A percentile compares a stretch with the other conserved stretches of the same genome.
phyloP scores from a whole-genome alignment of 345 rosid species.

The Geranium brycei region DNA sequence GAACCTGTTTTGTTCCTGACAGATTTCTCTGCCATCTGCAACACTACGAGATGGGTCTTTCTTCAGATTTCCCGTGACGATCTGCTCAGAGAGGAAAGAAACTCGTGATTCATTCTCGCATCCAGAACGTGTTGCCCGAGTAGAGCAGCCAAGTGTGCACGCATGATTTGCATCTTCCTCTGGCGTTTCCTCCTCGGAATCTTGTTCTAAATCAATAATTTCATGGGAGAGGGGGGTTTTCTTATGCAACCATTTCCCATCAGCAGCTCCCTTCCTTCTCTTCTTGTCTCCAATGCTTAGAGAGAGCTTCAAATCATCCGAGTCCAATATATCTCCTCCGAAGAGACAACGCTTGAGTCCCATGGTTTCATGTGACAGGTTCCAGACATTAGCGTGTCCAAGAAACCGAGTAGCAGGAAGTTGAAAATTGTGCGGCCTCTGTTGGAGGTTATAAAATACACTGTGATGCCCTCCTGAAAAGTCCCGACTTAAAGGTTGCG shows the following conservation, averaged over 20 bases:
- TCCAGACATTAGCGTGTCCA: slow-evolving; percentile 8
- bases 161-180: slow-evolving; percentile 2
- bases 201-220: slow-evolving; percentile 26
- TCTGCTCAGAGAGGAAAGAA: slow-evolving; percentile 11
- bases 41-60: slow-evolving; percentile 10
- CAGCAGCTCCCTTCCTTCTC: slow-evolving; percentile 9
- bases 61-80: slow-evolving; percentile 11
- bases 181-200: slow-evolving; percentile 9
- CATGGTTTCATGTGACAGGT: slow-evolving; percentile 2
- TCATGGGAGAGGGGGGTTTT: slow-evolving; percentile 8
- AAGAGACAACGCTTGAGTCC: not conserved
- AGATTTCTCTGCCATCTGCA: not conserved
- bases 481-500: slow-evolving; percentile 6
- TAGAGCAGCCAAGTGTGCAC: slow-evolving; percentile 5
- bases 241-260: slow-evolving; percentile 8
- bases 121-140: not conserved
- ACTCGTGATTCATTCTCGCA: slow-evolving; percentile 11
- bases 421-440: slow-evolving; percentile 18
- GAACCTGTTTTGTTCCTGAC: too few species aligned
- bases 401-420: slow-evolving; percentile 22
- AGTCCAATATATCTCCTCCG: slow-evolving; percentile 3
- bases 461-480: slow-evolving; percentile 8
- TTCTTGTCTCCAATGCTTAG: slow-evolving; percentile 17
- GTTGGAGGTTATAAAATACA: slow-evolving; percentile 10
- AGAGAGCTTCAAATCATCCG: slow-evolving; percentile 30